These are phyloP conservation scores for Dothistroma septosporum DNA, from an alignment of 2,329 filamentous ascomycete genomes.

Conservation along the genomic window DNA sequence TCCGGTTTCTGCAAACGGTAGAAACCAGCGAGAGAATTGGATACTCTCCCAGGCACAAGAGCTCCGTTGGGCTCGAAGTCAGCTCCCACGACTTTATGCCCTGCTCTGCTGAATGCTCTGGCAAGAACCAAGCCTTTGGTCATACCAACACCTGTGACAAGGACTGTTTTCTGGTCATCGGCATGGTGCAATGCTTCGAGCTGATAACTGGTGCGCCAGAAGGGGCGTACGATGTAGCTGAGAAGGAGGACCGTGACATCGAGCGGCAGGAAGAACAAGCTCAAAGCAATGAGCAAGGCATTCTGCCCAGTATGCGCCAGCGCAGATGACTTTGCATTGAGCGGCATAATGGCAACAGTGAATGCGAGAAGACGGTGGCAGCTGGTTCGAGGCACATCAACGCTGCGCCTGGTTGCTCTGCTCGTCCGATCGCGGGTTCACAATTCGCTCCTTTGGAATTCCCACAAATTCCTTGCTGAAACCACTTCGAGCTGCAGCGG, in stretches of 20 bases:
- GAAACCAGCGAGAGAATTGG: slow-evolving; percentile 53
- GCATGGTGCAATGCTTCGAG: neutral
- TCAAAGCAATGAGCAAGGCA: slow-evolving; percentile 43
- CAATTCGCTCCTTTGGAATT: neutral
- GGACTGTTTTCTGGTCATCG: slow-evolving; percentile 51
- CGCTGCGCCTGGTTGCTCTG: neutral
- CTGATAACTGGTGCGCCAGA: neutral
- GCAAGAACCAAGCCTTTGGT: slow-evolving; percentile 65
- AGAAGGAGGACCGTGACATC: slow-evolving; percentile 43
- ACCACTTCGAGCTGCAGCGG: neutral
- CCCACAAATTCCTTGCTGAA: neutral
- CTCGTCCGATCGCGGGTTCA: neutral
- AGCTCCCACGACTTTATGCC: slow-evolving; percentile 68
- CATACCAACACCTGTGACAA: slow-evolving; percentile 71
- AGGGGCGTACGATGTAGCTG: slow-evolving; percentile 20
- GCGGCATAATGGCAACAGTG: slow-evolving; percentile 24
- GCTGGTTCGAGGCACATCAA: neutral
- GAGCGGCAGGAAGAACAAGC: slow-evolving; percentile 48
- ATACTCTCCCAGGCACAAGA: slow-evolving; percentile 54
- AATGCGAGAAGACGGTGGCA: neutral
- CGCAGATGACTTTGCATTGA: slow-evolving; percentile 33
- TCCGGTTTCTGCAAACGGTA: slow-evolving; percentile 44
- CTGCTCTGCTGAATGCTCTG: slow-evolving; percentile 57
- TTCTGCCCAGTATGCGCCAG: slow-evolving; percentile 48
- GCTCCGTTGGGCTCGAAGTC: slow-evolving; percentile 52